These are phyloP conservation scores for Aspergillus vadensis DNA, from an alignment of 2,329 filamentous ascomycete species.

Conservation along the genomic window DNA sequence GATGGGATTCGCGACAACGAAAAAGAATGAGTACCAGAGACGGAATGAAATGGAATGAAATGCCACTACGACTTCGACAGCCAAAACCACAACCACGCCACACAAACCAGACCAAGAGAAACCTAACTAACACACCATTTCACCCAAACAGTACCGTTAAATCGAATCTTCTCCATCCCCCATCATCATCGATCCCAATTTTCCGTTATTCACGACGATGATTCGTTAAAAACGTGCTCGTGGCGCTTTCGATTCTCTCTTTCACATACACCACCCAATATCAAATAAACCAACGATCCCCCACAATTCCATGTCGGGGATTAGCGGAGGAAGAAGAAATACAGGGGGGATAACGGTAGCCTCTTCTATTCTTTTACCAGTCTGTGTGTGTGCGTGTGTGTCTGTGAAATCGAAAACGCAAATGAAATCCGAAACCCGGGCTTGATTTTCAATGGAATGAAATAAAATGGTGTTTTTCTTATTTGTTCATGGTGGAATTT, in stretches of 20 bases:
- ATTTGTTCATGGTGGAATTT: too few species aligned
- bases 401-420: conserved; percentile 13
- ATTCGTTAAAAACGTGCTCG: conserved; percentile 29
- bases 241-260: too few species aligned
- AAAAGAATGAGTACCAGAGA: background rate
- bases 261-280: too few species aligned
- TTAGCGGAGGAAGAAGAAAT: too few species aligned
- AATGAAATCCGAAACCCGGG: background rate
- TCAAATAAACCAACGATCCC: too few species aligned
- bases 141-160: conserved; percentile 38
- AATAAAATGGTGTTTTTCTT: conserved; percentile 23
- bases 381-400: conserved; percentile 6
- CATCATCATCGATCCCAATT: conserved; percentile 28
- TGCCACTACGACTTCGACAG: background rate
- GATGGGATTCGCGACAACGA: too few species aligned
- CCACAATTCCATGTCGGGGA: too few species aligned
- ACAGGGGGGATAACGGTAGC: conserved; percentile 14
- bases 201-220: conserved; percentile 34
- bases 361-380: background rate
- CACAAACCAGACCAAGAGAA: background rate
- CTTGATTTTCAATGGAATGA: background rate
- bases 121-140: conserved; percentile 12
- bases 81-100: background rate
- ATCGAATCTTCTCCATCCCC: conserved; percentile 21
- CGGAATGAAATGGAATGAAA: background rate